phyloP scores from a whole-genome alignment of 306 rosid genomes.

The Sechiopsis laciniata region DNA sequence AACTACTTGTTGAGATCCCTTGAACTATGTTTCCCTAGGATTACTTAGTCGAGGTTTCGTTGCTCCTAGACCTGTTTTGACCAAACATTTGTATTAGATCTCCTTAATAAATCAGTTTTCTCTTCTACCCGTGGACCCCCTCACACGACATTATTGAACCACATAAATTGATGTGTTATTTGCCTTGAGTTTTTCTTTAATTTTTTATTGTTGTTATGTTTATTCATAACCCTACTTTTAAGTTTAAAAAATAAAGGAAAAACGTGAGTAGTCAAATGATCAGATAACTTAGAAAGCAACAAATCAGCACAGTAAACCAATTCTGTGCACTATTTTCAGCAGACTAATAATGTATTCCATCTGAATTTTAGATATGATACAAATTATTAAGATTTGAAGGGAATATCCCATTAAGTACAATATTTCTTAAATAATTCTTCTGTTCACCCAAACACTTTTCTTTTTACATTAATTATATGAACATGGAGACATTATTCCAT shows the following conservation, averaged over 20 bases:
- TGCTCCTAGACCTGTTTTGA: too few species aligned
- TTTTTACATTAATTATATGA: background rate
- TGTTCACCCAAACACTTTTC: conserved; percentile 11
- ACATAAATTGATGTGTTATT: too few species aligned
- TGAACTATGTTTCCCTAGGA: too few species aligned
- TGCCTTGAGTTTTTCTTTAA: too few species aligned
- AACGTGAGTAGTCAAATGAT: background rate
- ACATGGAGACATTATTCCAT: background rate
- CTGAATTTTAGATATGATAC: background rate
- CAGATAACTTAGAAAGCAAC: background rate
- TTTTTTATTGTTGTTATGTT: too few species aligned
- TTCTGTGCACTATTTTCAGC: background rate
- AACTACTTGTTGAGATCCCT: background rate
- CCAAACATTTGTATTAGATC: too few species aligned
- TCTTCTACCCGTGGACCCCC: too few species aligned
- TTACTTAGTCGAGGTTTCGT: too few species aligned
- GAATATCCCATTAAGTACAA: background rate
- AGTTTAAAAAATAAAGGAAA: background rate
- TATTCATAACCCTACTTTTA: background rate
- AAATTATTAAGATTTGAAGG: background rate
- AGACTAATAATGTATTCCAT: conserved; percentile 5
- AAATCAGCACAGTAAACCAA: background rate
- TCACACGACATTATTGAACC: too few species aligned
- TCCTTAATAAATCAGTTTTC: too few species aligned
- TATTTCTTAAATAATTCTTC: background rate